Evolutionary conservation across 768 basidiomycete genomes (phyloP).

Genomic region (Naganishia randhawae): DNA sequence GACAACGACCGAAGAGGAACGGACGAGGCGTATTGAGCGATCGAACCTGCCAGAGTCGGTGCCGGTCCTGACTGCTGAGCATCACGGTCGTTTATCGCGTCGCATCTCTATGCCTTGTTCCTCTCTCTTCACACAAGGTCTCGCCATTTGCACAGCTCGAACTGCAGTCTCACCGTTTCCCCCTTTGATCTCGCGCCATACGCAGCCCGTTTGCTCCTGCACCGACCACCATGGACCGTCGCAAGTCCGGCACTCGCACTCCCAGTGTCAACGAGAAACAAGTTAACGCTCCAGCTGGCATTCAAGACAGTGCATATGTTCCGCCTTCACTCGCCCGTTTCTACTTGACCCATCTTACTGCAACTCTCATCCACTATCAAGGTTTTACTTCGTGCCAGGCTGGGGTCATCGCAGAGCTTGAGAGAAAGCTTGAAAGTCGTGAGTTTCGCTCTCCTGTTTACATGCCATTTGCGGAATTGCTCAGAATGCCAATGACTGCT

Average conservation of each 20-base stretch:
- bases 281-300: background rate
- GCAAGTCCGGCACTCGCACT: background rate
- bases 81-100: too few species aligned
- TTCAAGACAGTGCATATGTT: background rate
- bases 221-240: background rate
- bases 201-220: background rate
- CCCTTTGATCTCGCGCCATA: too few species aligned
- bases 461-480: background rate
- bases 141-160: too few species aligned
- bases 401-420: slow-evolving; percentile 11
- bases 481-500: background rate
- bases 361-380: slow-evolving; percentile 17
- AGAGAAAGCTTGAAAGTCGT: slow-evolving; percentile 12
- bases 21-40: too few species aligned
- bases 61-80: too few species aligned
- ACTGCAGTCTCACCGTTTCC: too few species aligned
- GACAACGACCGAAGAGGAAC: too few species aligned
- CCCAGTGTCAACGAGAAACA: background rate
- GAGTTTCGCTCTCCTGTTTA: background rate
- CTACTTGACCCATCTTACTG: slow-evolving; percentile 18
- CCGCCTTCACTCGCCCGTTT: slow-evolving; percentile 17
- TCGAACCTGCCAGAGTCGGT: too few species aligned
- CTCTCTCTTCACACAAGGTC: too few species aligned
- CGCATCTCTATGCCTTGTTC: too few species aligned
- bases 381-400: slow-evolving; percentile 18